phyloP scores from a whole-genome alignment of 352 stramenopile genomes.

The Saprolegnia parasitica region DNA sequence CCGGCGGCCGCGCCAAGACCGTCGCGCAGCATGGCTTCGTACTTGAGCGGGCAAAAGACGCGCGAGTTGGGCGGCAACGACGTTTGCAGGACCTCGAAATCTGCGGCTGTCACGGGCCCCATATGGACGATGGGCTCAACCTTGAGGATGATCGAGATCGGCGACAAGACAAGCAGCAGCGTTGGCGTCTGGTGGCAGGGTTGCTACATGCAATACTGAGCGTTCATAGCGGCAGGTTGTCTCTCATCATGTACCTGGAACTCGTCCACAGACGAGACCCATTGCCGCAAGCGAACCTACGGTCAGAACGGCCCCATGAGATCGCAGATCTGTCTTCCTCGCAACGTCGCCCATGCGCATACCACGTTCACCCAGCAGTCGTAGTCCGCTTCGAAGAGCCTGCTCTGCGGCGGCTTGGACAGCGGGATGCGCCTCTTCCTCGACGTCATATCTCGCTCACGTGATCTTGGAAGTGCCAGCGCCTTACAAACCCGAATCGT shows the following conservation, averaged over 20 bases:
- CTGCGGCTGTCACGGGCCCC: slow-evolving; percentile 8
- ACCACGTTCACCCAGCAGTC: slow-evolving; percentile 30
- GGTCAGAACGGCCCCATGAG: not conserved
- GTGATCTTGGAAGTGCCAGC: slow-evolving; percentile 1
- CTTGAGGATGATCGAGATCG: slow-evolving; percentile 29
- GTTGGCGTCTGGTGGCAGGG: slow-evolving; percentile 28
- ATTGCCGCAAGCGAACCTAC: slow-evolving; percentile 28
- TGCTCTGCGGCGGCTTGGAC: slow-evolving; percentile 19
- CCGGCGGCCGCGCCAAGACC: slow-evolving; percentile 15
- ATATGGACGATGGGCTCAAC: slow-evolving; percentile 25
- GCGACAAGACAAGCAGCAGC: slow-evolving; percentile 25
- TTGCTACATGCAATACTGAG: slow-evolving; percentile 9
- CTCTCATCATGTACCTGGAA: slow-evolving; percentile 17
- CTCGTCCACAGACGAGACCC: slow-evolving; percentile 28
- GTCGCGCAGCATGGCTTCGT: slow-evolving; percentile 23
- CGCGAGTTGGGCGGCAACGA: slow-evolving; percentile 23
- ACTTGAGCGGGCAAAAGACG: slow-evolving; percentile 27
- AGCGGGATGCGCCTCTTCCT: slow-evolving; percentile 29
- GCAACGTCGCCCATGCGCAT: not conserved
- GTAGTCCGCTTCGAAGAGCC: slow-evolving; percentile 27
- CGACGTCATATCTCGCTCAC: slow-evolving; percentile 7
- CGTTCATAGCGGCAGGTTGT: not conserved
- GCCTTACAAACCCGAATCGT: slow-evolving; percentile 14
- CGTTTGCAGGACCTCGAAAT: slow-evolving; percentile 24
- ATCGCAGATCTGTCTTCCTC: slow-evolving; percentile 1